Percentiles rank a stretch among this genome's conserved stretches.
phyloP scores from a whole-genome alignment of 805 yeast genomes.

The Kazachstania bromeliacearum region DNA sequence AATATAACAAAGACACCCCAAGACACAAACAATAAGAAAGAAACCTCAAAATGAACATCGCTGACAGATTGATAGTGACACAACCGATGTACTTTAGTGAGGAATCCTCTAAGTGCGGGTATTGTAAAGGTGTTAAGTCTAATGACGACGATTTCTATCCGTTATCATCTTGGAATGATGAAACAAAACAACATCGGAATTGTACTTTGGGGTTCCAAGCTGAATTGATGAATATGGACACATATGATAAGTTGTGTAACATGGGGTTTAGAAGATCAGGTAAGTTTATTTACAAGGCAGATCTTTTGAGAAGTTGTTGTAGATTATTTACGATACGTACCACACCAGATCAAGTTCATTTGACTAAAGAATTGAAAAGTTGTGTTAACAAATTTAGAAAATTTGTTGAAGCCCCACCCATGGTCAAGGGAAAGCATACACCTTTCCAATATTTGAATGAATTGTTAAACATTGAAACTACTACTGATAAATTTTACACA shows the following conservation, averaged over 20 bases:
- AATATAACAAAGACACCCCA: background rate
- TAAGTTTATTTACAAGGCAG: slow-evolving; percentile 52
- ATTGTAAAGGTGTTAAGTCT: slow-evolving; percentile 49
- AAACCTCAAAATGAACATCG: slow-evolving; percentile 14
- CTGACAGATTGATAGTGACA: slow-evolving; percentile 31
- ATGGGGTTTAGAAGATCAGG: slow-evolving; percentile 79
- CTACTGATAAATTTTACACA: slow-evolving; percentile 30
- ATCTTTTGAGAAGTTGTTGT: slow-evolving; percentile 66
- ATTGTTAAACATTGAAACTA: slow-evolving; percentile 32
- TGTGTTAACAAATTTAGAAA: slow-evolving; percentile 49
- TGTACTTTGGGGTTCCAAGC: slow-evolving; percentile 34
- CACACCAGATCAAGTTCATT: slow-evolving; percentile 33
- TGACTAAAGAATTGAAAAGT: slow-evolving; percentile 59
- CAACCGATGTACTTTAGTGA: slow-evolving; percentile 38
- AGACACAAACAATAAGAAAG: no score
- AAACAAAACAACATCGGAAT: slow-evolving; percentile 11
- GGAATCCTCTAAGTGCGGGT: slow-evolving; percentile 49
- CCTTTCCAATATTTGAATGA: slow-evolving; percentile 26
- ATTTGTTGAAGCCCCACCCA: background rate
- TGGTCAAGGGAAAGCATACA: slow-evolving; percentile 6
- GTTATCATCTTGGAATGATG: slow-evolving; percentile 29
- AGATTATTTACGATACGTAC: slow-evolving; percentile 72
- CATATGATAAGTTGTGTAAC: slow-evolving; percentile 59
- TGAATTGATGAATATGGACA: slow-evolving; percentile 37
- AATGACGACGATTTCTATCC: slow-evolving; percentile 33